Evolutionary conservation across 768 basidiomycete genomes (phyloP).

Genomic region (Hygrophorus russula): DNA sequence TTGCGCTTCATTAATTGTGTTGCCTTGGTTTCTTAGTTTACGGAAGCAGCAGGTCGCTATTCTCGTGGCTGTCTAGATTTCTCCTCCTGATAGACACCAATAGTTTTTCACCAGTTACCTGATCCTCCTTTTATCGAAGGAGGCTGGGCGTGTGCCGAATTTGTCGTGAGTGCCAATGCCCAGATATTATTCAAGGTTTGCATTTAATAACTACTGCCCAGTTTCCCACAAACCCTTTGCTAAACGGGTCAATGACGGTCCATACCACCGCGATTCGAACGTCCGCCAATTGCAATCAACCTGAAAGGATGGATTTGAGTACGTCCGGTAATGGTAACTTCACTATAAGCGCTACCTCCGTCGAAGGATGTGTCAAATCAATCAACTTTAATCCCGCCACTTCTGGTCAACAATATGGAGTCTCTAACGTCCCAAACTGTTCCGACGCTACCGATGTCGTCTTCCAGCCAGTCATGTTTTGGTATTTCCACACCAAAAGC

Average conservation of each 20-base stretch:
- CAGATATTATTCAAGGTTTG: neutral
- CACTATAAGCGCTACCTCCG: constrained; percentile 31
- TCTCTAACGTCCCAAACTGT: constrained; percentile 24
- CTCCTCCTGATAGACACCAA: neutral
- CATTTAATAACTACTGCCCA: constrained; percentile 12
- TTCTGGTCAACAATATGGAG: constrained; percentile 39
- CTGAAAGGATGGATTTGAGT: constrained; percentile 18
- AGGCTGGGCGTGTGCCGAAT: constrained; percentile 45
- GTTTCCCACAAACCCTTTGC: constrained; percentile 28
- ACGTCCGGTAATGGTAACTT: constrained; percentile 16
- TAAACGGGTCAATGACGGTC: constrained; percentile 43
- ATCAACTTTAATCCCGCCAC: constrained; percentile 21
- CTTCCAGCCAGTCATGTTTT: constrained; percentile 55
- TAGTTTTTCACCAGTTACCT: constrained; percentile 27
- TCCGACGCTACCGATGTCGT: constrained; percentile 18
- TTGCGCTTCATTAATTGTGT: neutral
- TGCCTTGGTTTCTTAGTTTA: constrained; percentile 21
- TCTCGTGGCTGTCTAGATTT: neutral
- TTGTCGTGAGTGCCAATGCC: constrained; percentile 24
- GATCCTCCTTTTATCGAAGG: constrained; percentile 48
- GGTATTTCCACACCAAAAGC: constrained; percentile 30
- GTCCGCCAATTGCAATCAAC: constrained; percentile 32
- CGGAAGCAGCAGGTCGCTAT: constrained; percentile 24
- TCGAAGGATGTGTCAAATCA: constrained; percentile 31
- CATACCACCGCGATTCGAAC: constrained; percentile 44